These are phyloP conservation scores for Aspergillus uvarum DNA, from an alignment of 2,329 filamentous ascomycete species.

Conservation along the genomic window DNA sequence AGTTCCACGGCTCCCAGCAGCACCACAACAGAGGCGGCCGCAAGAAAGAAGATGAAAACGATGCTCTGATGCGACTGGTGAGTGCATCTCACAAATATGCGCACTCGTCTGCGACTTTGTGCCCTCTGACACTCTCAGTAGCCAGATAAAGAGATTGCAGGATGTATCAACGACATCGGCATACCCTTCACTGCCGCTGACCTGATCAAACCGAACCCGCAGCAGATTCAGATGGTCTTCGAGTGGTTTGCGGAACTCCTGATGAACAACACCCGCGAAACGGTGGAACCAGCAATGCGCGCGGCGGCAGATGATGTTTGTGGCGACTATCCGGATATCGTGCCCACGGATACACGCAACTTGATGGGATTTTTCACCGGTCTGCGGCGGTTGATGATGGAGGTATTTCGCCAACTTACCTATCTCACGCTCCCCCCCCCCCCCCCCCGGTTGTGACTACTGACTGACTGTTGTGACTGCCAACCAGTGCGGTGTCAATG, in stretches of 20 bases:
- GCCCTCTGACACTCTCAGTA: slow-evolving; percentile 32
- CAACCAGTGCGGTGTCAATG: slow-evolving; percentile 78
- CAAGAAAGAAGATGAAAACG: slow-evolving; percentile 59
- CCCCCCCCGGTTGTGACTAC: no score
- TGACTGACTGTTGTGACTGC: background rate
- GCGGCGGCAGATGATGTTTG: slow-evolving; percentile 85
- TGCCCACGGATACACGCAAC: slow-evolving; percentile 85
- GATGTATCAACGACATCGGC: slow-evolving; percentile 95
- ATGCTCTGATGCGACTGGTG: slow-evolving; percentile 59
- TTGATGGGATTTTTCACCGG: slow-evolving; percentile 94
- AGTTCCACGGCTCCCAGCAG: slow-evolving; percentile 49
- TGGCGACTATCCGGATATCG: slow-evolving; percentile 77
- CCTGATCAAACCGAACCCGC: slow-evolving; percentile 87
- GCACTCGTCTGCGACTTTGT: background rate
- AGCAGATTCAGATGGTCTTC: slow-evolving; percentile 95
- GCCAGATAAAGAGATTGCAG: slow-evolving; percentile 79
- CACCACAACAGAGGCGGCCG: slow-evolving; percentile 45
- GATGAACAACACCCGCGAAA: slow-evolving; percentile 89
- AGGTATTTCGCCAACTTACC: slow-evolving; percentile 41
- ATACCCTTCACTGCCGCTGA: slow-evolving; percentile 84
- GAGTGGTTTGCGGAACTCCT: slow-evolving; percentile 96
- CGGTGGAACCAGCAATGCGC: slow-evolving; percentile 91
- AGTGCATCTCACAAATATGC: slow-evolving; percentile 18
- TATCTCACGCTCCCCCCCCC: no score
- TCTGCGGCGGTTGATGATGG: slow-evolving; percentile 72